Conservation (phyloP, 2,329 filamentous ascomycete genomes). For the Cladosporium sp. region DNA sequence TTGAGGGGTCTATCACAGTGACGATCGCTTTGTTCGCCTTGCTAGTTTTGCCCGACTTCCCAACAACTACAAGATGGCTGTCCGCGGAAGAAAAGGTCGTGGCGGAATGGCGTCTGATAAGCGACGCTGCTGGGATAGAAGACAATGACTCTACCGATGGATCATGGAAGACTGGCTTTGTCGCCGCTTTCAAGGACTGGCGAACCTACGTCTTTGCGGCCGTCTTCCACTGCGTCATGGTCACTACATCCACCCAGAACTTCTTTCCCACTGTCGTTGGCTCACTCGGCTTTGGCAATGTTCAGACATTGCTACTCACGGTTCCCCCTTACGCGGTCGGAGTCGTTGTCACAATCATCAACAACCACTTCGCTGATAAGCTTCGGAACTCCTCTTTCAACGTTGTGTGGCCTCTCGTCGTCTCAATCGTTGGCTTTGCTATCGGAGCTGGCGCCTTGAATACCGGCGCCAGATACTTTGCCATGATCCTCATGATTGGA, state of each 20-base stretch:
- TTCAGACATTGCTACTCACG: constrained; percentile 30
- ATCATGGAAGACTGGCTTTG: neutral
- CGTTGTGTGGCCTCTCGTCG: neutral
- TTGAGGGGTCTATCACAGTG: constrained; percentile 43
- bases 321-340: constrained; percentile 28
- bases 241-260: constrained; percentile 4
- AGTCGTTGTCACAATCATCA: constrained; percentile 25
- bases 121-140: too few species aligned
- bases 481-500: too few species aligned
- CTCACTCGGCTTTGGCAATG: constrained; percentile 32
- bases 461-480: constrained; percentile 19
- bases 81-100: constrained; percentile 37
- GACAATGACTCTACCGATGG: constrained; percentile 40
- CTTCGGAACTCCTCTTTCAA: constrained; percentile 39
- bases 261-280: constrained; percentile 12
- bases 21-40: constrained; percentile 54
- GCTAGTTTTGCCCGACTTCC: constrained; percentile 65
- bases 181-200: neutral
- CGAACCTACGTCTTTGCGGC: neutral
- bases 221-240: too few species aligned
- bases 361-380: constrained; percentile 33
- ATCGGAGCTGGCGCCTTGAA: neutral
- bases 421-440: neutral
- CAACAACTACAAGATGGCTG: constrained; percentile 41
- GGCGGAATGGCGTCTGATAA: constrained; percentile 18